phyloP scores from a whole-genome alignment of 331 rosid species.

The Pyracantha coccinea region DNA sequence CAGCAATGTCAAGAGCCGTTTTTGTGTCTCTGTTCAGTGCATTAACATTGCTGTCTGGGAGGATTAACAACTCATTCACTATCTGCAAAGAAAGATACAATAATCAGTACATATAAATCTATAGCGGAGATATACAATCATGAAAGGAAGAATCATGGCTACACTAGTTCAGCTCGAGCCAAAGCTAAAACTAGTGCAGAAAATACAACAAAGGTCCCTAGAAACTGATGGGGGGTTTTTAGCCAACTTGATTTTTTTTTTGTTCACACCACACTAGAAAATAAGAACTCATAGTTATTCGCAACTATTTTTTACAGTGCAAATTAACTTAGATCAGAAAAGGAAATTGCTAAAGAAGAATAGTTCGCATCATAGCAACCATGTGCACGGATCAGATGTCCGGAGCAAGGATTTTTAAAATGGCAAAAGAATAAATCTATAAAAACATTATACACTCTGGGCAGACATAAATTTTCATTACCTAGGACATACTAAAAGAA shows the following conservation, averaged over 20 bases:
- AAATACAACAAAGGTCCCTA: background rate
- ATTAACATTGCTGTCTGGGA: slow-evolving; percentile 90
- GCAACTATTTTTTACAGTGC: background rate
- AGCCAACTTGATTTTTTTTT: background rate
- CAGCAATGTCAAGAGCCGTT: slow-evolving; percentile 98
- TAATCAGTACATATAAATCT: background rate
- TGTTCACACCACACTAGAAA: background rate
- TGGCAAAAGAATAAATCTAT: background rate
- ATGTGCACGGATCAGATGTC: background rate
- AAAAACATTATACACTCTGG: background rate
- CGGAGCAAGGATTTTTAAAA: background rate
- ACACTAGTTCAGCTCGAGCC: background rate
- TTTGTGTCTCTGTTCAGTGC: slow-evolving; percentile 92
- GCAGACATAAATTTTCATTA: background rate
- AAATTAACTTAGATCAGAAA: background rate
- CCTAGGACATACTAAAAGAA: background rate
- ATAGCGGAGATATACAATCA: background rate
- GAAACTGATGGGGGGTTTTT: background rate
- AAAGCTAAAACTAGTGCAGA: background rate
- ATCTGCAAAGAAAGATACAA: slow-evolving; percentile 50
- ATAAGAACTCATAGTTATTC: background rate
- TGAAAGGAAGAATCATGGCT: background rate
- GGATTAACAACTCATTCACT: slow-evolving; percentile 65
- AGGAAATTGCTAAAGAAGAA: background rate
- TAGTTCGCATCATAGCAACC: background rate